Evolutionary conservation across 2,329 filamentous ascomycete genomes (phyloP).

Genomic region (Xylariaceae sp.): DNA sequence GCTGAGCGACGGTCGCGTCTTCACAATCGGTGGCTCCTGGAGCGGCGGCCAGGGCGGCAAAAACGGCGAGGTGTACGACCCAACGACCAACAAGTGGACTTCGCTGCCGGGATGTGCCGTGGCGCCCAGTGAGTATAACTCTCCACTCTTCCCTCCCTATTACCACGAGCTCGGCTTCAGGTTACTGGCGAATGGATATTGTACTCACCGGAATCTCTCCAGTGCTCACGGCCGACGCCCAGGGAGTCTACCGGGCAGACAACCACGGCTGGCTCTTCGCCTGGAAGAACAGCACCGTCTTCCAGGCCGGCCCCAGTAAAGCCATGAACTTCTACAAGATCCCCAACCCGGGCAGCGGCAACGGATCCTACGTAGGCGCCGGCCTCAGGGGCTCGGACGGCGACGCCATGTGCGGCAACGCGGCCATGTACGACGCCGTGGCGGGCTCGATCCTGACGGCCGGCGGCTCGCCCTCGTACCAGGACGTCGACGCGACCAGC

Average conservation of each 20-base stretch:
- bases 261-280: slow-evolving; percentile 51
- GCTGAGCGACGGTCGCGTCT: slow-evolving; percentile 48
- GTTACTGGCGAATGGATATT: too few species aligned
- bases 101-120: slow-evolving; percentile 38
- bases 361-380: slow-evolving; percentile 35
- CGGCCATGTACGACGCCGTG: slow-evolving; percentile 48
- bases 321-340: slow-evolving; percentile 49
- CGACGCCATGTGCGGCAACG: slow-evolving; percentile 47
- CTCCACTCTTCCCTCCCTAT: too few species aligned
- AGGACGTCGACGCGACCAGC: slow-evolving; percentile 32
- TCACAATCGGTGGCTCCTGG: slow-evolving; percentile 54
- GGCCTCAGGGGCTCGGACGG: slow-evolving; percentile 38
- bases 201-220: too few species aligned
- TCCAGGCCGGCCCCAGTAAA: slow-evolving; percentile 44
- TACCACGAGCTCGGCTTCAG: too few species aligned
- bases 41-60: slow-evolving; percentile 45
- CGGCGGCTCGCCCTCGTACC: slow-evolving; percentile 42
- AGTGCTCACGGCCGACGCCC: slow-evolving; percentile 44
- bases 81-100: slow-evolving; percentile 41
- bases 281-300: slow-evolving; percentile 42
- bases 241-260: slow-evolving; percentile 41
- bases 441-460: slow-evolving; percentile 45
- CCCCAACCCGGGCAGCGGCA: slow-evolving; percentile 28
- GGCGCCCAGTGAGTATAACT: too few species aligned
- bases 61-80: slow-evolving; percentile 51